phyloP scores from a whole-genome alignment of 2,329 filamentous ascomycete genomes.

The Graphilbum fragrans region DNA sequence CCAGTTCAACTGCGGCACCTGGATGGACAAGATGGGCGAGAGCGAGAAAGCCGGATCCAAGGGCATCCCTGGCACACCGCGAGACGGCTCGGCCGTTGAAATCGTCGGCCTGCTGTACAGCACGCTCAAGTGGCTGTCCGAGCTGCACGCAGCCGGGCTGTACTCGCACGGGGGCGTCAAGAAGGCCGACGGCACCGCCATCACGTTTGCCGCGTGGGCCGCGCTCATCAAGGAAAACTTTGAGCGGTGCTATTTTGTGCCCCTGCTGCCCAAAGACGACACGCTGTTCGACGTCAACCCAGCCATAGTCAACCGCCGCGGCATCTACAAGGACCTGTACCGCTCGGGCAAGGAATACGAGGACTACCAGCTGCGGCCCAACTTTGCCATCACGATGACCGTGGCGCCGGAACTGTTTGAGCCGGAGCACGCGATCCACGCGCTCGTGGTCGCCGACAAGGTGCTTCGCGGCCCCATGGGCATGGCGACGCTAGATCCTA shows the following conservation, averaged over 20 bases:
- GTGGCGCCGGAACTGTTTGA: constrained; percentile 85
- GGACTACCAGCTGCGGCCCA: constrained; percentile 90
- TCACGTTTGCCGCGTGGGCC: constrained; percentile 73
- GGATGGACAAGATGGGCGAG: constrained; percentile 99
- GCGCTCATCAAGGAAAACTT: constrained; percentile 71
- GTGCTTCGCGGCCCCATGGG: constrained; percentile 76
- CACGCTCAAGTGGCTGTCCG: constrained; percentile 66
- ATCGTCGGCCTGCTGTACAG: constrained; percentile 93
- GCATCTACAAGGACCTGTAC: constrained; percentile 98
- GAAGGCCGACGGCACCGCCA: constrained; percentile 42
- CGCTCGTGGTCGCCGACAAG: constrained; percentile 69
- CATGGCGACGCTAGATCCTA: constrained; percentile 91
- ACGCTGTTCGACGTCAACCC: constrained; percentile 68
- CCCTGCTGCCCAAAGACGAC: constrained; percentile 57
- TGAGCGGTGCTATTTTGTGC: constrained; percentile 85
- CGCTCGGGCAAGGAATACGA: constrained; percentile 89
- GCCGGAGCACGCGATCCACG: constrained; percentile 61
- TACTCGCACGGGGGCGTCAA: constrained; percentile 67
- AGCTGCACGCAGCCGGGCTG: constrained; percentile 53
- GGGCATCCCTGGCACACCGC: constrained; percentile 88
- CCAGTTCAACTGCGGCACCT: constrained; percentile 90
- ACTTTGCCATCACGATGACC: constrained; percentile 92
- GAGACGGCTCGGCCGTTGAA: constrained; percentile 89
- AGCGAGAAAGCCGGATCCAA: constrained; percentile 83
- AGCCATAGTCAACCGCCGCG: constrained; percentile 70